Evolutionary conservation across 116 monocot species (phyloP), one percentile per base, ranked within the genome.

Genomic region (Posidonia oceanica): DNA sequence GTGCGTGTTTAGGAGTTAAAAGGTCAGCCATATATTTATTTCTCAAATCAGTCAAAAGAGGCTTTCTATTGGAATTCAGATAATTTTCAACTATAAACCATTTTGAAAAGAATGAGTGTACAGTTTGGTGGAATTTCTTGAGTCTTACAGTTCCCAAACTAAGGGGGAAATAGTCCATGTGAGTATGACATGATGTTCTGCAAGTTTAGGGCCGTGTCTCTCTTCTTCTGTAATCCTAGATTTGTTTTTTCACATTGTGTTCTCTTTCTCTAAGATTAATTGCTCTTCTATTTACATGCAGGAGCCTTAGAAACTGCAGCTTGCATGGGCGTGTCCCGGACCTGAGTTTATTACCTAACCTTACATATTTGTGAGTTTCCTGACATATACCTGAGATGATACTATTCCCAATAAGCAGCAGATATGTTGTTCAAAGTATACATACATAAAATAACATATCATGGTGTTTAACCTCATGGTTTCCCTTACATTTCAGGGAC

Each of bases 261-360:
- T 60, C 16, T 8, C 29, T 60, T 60, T 60, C 8, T 60, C 23
- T 20, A 60, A 60, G 29, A 21, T 60, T 3, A 6, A 3, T 60
- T 60, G 7, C 29, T 60, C 48, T 58, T 75, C 76, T 65, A 83
- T 29, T 52, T 14, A 61, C 23, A 39, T 36, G 37, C 86, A 95
- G 95, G 86, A 91, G 95, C 79, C 81, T 95, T 48, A 84, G 91
- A 66, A 91, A 95, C 68, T 95, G 95, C 81, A 84, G 81, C 59
- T 84, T 95, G 84, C 73, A 81, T 74, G 95, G 95, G 73, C 39
- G 13, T 78, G 66, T 95, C 70, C 95, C 91, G 76, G 83, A 95
- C 77, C 58, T 95, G 55, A 95, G 86, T 73, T 40, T 41, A 39
- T 70, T 87, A 67, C 83, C 95, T 74, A 44, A 77, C 8, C 81